phyloP scores from a whole-genome alignment of 768 basidiomycete genomes.

The Agaricus subrufescens region DNA sequence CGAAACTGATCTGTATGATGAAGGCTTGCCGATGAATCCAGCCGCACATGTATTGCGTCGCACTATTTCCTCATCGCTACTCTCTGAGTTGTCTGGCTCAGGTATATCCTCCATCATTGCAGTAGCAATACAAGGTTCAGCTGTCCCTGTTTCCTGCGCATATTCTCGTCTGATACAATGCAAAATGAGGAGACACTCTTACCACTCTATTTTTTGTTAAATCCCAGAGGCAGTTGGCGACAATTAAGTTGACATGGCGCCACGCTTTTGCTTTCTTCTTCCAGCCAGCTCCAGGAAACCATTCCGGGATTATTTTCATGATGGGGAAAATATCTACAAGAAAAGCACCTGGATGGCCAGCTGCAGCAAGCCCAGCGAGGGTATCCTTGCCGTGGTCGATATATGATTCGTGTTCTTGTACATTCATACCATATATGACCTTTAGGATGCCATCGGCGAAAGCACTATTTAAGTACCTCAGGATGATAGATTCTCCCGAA shows the following conservation, averaged over 20 bases:
- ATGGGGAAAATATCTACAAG: slow-evolving; percentile 29
- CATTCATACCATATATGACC: slow-evolving; percentile 28
- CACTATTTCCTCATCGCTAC: slow-evolving; percentile 2
- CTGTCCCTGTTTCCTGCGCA: not conserved
- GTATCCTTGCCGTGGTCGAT: slow-evolving; percentile 25
- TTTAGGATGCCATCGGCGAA: slow-evolving; percentile 26
- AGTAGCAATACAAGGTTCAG: slow-evolving; percentile 7
- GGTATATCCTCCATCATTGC: slow-evolving; percentile 3
- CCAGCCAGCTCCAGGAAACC: slow-evolving; percentile 35
- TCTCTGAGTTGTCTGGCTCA: slow-evolving; percentile 2
- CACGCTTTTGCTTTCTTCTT: slow-evolving; percentile 28
- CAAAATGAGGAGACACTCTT: not conserved
- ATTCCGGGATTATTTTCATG: slow-evolving; percentile 31
- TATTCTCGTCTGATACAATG: not conserved
- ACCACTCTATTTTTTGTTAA: slow-evolving; percentile 26
- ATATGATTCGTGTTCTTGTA: slow-evolving; percentile 28
- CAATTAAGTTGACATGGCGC: slow-evolving; percentile 21
- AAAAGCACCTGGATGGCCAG: slow-evolving; percentile 25
- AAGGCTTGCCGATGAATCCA: slow-evolving; percentile 4
- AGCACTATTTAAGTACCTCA: slow-evolving; percentile 21
- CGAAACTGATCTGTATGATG: not conserved
- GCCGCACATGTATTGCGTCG: slow-evolving; percentile 2
- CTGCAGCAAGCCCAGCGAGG: slow-evolving; percentile 20
- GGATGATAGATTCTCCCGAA: not conserved
- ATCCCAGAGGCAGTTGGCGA: slow-evolving; percentile 15